Evolutionary conservation across 164 flowering plant genomes (phyloP), one percentile per base, ranked within the genome.

Genomic region (Aristolochia californica): DNA sequence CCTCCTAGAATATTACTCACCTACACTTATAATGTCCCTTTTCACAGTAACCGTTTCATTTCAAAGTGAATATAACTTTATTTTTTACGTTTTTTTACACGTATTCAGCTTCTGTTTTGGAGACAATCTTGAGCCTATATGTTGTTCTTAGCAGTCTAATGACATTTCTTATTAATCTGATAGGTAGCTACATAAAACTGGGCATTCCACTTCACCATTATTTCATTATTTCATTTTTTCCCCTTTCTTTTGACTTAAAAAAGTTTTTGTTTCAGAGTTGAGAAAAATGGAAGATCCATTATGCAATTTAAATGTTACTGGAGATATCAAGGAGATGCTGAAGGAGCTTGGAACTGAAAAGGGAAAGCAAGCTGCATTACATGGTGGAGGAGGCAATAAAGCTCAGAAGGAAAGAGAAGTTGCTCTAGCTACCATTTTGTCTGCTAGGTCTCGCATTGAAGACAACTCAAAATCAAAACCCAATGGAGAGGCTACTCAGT

Each of bases 291-390:
- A 77, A 50, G 95, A 89, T 70, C 95, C 95, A 56, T 58, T 71
- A 8, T 77, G 82, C 60, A 80, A 82, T 71, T 89, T 89, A 62
- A 89, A 89, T 65, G 81, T 79, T 16, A 55, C 70, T 47, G 99
- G 97, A 24, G 99, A 93, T 72, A 81, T 93, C 65, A 87, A 85
- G 81, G 84, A 83, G 72, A 93, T 93, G 99, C 72, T 93, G 49
- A 65, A 75, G 68, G 97, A 93, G 71, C 91, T 93, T 72, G 97
- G 96, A 71, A 85, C 97, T 70, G 97, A 87, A 59, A 85, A 85
- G 66, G 99, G 72, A 59, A 83, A 56, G 77, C 67, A 85, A 75
- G 64, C 83, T 60, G 97, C 97, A 27, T 65, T 87, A 62, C 96
- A 70, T 72, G 97, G 99, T 51, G 99, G 97, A 55, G 97, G 99